Evolutionary conservation across 352 stramenopile species (phyloP), one percentile per base, ranked within the genome.

Genomic region (Phytophthora kernoviae): DNA sequence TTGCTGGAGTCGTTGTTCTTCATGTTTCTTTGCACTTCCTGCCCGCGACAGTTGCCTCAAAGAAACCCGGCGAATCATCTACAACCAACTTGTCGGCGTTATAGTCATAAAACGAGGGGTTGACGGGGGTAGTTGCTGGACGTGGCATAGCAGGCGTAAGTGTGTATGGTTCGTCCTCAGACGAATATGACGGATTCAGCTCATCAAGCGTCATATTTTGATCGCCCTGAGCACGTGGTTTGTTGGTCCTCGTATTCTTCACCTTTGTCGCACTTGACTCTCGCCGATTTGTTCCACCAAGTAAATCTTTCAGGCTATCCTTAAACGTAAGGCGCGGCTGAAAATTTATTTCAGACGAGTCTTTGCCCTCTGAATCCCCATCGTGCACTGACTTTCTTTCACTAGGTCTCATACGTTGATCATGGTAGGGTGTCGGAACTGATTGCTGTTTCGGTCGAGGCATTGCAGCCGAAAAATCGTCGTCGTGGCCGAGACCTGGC

Each of bases 51-150:
- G 57, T 68, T 30, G 60, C 59, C 27, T 89, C 80, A 49, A 89
- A 90, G 40, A 81, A 90, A 2, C 79, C 75, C 20, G 81, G 77
- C 0, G 68, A 69, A 32, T 90, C 71, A 30, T 92, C 81, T 43
- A 87, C 68, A 1, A 92, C 76, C 2, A 81, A 26, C 15, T 84
- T 68, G 22, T 90, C 79, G 5, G 50, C 78, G 40, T 87, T 56
- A 27, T 77, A 54, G 8, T 78, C 73, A 49, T 87, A 87, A 34
- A 79, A 75, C 12, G 65, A 77, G 12, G 61, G 57, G 15, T 52
- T 51, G 22, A 22, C n/a, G 14, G 56, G 30, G 17, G 55, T 62
- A 11, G 20, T 4, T 15, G 21, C 60, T 40, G 54, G 42, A 18
- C 39, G 47, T 53, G 53, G 32, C 27, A 73, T 63, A 12, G 57